phyloP scores from a whole-genome alignment of 805 yeast species.

The Saturnispora bothae region DNA sequence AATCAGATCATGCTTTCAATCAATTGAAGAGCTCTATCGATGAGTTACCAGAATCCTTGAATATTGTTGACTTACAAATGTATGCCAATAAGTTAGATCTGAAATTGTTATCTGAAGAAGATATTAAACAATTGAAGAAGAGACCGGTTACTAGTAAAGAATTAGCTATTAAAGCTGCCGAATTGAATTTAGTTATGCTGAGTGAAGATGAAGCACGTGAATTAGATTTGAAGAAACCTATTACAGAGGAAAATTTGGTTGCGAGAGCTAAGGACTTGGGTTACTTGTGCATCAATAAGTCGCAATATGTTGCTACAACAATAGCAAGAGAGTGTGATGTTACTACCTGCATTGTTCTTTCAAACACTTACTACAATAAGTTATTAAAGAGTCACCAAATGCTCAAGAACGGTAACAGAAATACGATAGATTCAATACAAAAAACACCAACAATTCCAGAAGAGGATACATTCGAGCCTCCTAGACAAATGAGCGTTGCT shows the following conservation, averaged over 20 bases:
- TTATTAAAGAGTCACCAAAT: slow-evolving; percentile 35
- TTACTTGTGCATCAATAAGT: slow-evolving; percentile 44
- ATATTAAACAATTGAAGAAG: slow-evolving; percentile 23
- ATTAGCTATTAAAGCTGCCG: slow-evolving; percentile 30
- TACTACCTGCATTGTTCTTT: slow-evolving; percentile 49
- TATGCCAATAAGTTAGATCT: slow-evolving; percentile 25
- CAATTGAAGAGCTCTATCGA: slow-evolving; percentile 8
- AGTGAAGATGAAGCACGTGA: slow-evolving; percentile 19
- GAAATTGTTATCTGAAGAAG: slow-evolving; percentile 24
- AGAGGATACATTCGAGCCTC: slow-evolving; percentile 10
- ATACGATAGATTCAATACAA: neutral
- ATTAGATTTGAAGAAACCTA: slow-evolving; percentile 11
- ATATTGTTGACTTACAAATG: slow-evolving; percentile 12
- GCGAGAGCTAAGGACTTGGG: slow-evolving; percentile 36
- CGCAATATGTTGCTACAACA: slow-evolving; percentile 55
- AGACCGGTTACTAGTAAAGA: slow-evolving; percentile 24
- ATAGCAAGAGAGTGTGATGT: slow-evolving; percentile 44
- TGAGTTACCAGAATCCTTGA: slow-evolving; percentile 8
- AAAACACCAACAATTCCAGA: slow-evolving; percentile 10
- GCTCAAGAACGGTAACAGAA: slow-evolving; percentile 18
- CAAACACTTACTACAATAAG: slow-evolving; percentile 52
- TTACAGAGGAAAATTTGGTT: slow-evolving; percentile 22
- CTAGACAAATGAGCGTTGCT: slow-evolving; percentile 8
- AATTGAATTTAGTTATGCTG: slow-evolving; percentile 30
- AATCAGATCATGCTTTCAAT: slow-evolving; percentile 15